phyloP scores from a whole-genome alignment of 495 filamentous ascomycete genomes.

The Parathielavia appendiculata region DNA sequence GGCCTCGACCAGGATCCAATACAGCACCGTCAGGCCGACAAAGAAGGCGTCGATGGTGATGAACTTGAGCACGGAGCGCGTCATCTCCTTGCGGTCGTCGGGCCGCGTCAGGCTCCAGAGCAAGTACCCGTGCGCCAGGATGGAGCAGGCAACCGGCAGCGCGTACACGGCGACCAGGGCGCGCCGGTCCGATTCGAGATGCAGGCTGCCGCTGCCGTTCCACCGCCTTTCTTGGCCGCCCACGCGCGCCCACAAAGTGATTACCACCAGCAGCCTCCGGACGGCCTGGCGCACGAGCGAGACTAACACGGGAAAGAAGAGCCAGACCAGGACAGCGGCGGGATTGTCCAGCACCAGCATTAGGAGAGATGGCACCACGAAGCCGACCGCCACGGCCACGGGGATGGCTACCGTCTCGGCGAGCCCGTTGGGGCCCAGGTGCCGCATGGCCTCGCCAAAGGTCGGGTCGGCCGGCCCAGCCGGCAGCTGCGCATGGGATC shows the following conservation, averaged over 20 bases:
- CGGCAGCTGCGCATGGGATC: conserved; percentile 1
- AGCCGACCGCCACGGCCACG: conserved; percentile 36
- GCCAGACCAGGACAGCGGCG: conserved; percentile 55
- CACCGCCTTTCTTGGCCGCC: neutral
- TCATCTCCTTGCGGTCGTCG: conserved; percentile 41
- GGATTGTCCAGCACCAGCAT: conserved; percentile 75
- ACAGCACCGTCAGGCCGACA: conserved; percentile 34
- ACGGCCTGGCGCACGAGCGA: conserved; percentile 30
- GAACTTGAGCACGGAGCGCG: conserved; percentile 32
- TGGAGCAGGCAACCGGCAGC: conserved; percentile 33
- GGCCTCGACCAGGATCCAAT: conserved; percentile 40
- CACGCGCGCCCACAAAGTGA: conserved; percentile 7
- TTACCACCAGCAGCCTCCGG: conserved; percentile 18
- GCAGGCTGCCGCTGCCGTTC: conserved; percentile 16
- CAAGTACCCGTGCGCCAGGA: conserved; percentile 29
- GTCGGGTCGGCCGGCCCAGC: conserved; percentile 22
- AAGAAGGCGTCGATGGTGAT: conserved; percentile 35
- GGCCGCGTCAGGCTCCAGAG: conserved; percentile 28
- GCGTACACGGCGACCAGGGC: conserved; percentile 32
- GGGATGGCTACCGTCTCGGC: conserved; percentile 40
- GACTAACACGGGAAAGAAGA: conserved; percentile 41
- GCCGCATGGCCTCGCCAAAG: conserved; percentile 32
- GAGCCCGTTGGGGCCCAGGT: conserved; percentile 20
- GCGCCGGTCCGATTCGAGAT: conserved; percentile 31
- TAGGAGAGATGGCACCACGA: conserved; percentile 40